Base-by-base conservation (phyloP, 306 rosid genomes). In the Vigna hirtella region DNA sequence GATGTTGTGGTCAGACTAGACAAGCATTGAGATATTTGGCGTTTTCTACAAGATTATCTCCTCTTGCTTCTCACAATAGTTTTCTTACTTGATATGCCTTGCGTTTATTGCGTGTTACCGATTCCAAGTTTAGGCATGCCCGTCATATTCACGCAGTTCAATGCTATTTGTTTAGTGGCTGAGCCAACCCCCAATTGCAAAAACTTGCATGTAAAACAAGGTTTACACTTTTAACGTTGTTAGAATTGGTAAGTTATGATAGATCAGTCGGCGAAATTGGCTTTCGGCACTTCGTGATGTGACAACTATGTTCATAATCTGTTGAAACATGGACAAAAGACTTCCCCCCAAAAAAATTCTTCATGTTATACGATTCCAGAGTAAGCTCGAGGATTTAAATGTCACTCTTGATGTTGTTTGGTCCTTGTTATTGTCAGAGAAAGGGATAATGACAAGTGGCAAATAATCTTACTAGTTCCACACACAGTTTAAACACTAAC, bases 271-370 rank as follows among this genome's bases (percentile, higher is more conserved):
- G 57, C 24, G 8, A 68, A 18, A 47, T 24, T 43, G 56, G 24
- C 9, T 63, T 34, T 64, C 17, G 9, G 7, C 72, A 20, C 55
- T 45, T 66, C 20, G 24, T 42, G 1, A 45, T 43, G 72, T 13
- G 72, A 45, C 55, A 67, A 66, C 14, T 45, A 67, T 24, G 56
- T 67, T 15, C 40, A 67, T 67, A 11, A 40, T 66, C 34, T 42
- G 52, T 66, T 18, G 18, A 18, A 66, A 40, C 17, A 42, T 18
- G n/a, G 34, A 66, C 42, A 13, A 13, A 66, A 66, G 18, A 5
- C 36, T 32, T 0, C 10, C 43, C 5, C 4, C 18, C 2, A n/a
- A 10, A 24, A 59, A 58, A 59, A 59, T 30, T 30, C 4, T 30
- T 30, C 5, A 30, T 30, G 34, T 4, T 30, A 30, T 30, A 28